Evolutionary conservation across 345 rosid genomes (phyloP).

Genomic region (Dipteronia sinensis): DNA sequence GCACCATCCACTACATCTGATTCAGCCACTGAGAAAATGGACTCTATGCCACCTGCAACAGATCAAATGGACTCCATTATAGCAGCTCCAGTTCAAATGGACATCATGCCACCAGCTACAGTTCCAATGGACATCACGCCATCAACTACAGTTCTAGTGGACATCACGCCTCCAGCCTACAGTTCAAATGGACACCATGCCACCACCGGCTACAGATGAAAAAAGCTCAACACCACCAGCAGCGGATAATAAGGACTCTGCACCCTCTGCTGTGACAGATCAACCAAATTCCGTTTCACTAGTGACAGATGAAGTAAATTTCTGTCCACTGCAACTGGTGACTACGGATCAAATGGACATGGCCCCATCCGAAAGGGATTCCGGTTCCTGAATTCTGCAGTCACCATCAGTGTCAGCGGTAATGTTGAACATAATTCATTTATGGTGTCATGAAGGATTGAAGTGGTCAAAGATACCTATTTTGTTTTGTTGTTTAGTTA

Average conservation of each 20-base stretch:
- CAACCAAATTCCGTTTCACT: neutral
- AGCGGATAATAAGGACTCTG: neutral
- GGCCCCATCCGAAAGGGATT: conserved; percentile 13
- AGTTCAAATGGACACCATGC: neutral
- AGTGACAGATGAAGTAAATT: neutral
- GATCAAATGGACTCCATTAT: conserved; percentile 13
- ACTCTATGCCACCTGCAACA: conserved; percentile 13
- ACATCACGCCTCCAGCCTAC: neutral
- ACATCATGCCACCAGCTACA: neutral
- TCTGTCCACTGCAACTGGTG: neutral
- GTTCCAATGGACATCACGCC: neutral
- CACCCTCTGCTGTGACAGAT: neutral
- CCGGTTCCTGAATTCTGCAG: conserved; percentile 29
- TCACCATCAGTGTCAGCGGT: neutral
- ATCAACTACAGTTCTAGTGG: neutral
- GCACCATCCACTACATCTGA: conserved; percentile 17
- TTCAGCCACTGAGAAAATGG: conserved; percentile 25
- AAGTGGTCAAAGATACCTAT: conserved; percentile 5
- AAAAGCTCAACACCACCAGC: neutral
- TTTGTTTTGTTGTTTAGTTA: neutral
- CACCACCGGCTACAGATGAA: conserved; percentile 9
- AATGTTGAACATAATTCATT: neutral
- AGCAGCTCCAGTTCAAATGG: neutral
- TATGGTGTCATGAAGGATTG: neutral
- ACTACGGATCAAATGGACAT: conserved; percentile 10